These are phyloP conservation scores for Clausena lansium DNA, from an alignment of 345 rosid species.

Conservation along the genomic window DNA sequence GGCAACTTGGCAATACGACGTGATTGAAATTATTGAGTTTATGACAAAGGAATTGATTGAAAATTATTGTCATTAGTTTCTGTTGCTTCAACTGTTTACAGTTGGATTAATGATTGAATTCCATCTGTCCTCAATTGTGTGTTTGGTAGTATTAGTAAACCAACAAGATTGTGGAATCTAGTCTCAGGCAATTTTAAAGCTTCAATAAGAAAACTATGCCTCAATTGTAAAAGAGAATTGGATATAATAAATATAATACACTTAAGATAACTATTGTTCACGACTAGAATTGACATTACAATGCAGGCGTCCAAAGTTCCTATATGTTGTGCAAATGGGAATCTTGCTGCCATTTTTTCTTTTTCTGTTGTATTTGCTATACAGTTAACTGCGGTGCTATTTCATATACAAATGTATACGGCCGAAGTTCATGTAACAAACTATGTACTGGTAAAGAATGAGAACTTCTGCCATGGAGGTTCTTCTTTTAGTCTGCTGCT, in stretches of 20 bases:
- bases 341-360: no score
- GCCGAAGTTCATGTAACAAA: no score
- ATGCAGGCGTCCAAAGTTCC: not conserved
- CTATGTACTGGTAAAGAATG: not conserved
- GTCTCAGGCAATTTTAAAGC: no score
- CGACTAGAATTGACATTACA: no score
- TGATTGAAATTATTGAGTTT: slow-evolving; percentile 15
- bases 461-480: not conserved
- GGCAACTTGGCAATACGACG: not conserved
- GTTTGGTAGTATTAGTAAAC: not conserved
- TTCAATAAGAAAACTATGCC: no score
- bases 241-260: no score
- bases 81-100: not conserved
- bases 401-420: not conserved
- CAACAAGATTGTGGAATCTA: no score
- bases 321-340: not conserved
- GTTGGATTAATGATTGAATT: not conserved
- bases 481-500: not conserved
- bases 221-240: no score
- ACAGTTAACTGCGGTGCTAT: not conserved
- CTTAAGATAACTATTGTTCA: no score
- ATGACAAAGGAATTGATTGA: slow-evolving; percentile 16
- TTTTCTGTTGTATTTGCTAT: not conserved
- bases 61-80: not conserved
- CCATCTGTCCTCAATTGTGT: not conserved